Base-by-base conservation (phyloP, 2,329 filamentous ascomycete genomes). In the Pseudogymnoascus sp. region DNA sequence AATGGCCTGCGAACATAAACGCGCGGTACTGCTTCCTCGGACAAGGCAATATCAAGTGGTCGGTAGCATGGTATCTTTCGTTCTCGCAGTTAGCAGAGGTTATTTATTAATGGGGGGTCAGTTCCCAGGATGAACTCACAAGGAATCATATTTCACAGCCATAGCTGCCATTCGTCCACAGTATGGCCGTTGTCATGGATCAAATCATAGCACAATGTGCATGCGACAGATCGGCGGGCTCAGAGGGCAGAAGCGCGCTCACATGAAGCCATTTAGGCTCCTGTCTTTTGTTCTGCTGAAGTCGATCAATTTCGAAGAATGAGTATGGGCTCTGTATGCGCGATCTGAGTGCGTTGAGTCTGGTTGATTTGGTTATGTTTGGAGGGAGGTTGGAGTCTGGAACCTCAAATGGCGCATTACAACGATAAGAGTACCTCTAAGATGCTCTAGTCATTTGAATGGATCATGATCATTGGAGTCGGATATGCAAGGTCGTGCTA, bases 1-100 rank as follows among this genome's bases (percentile, higher is more conserved):
- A 92, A 75, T 94, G 90, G 66, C 88, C 82, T 58, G 85, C 85
- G 58, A 81, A 80, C 67, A 91, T 86, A 47, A 79, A 80, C 64
- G 86, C 81, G 53, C 83, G 83, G 71, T 87, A 91, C 71, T 88
- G 88, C 66, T 82, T 86, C 69, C 85, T 82, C 64, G 81, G 80
- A 57, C 75, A 77, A 62, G 78, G 76, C 60, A 83, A 80, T 64
- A 90, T 80, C 64, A 90, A 77, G 68, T 78, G 76, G 66, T 89
- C 84, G 64, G 86, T 89, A 62, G 84, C 82, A 75, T 82, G 81
- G 72, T 82, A 80, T 70, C 87, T 90, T 60, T 67, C 63, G n/a
- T 12, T 12, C 43, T n/a, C n/a, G n/a, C n/a, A n/a, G 43, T 53
- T 5, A 53, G 43, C 25, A 53, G 41, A 47, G 9, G 25, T 12